Base-by-base conservation (phyloP, 108 stramenopile genomes). In the Mediolabrus comicus region DNA sequence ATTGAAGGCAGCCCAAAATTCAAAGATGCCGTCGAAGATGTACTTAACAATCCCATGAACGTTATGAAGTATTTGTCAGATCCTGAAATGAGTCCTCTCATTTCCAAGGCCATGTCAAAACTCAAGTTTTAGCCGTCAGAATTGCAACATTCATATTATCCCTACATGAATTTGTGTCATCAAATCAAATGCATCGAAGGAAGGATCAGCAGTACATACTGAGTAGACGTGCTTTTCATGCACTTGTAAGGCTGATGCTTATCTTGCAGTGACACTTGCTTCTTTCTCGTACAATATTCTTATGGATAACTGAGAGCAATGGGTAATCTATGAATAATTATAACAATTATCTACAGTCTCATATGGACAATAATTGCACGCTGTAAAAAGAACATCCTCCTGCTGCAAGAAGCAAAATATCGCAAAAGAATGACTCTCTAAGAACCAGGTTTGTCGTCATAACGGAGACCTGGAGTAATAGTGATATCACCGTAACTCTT, bases 401-500 rank as follows among this genome's bases (percentile, higher is more conserved):
- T 49, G 2, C 46, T 4, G 17, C 22, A 24, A 49, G 19, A 22
- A 49, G 19, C 46, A 24, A n/a, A n/a, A n/a, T n/a, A n/a, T n/a
- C n/a, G n/a, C n/a, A n/a, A n/a, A n/a, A n/a, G n/a, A n/a, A n/a
- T n/a, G n/a, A n/a, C n/a, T 24, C 2, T 49, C 46, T 49, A 49
- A 49, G 46, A 49, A 22, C 46, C 46, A 6, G 64, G 64, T 14
- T 33, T 14, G 14, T 88, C 85, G 49, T 80, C 81, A 53, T 86
- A 88, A 26, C 75, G 68, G 38, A 66, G 30, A 27, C 85, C 89
- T 38, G 83, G 65, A 10, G 73, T 71, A 53, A 93, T 81, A 7
- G 28, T 30, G 59, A 98, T 98, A 62, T 96, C 94, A 13, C 96
- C 98, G 75, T 95, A 99, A 65, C 89, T 71, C 49, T 84, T 83